A percentile compares a stretch with the other conserved stretches of the same genome.
phyloP scores from a whole-genome alignment of 768 basidiomycete species.

The Mycena indigotica region DNA sequence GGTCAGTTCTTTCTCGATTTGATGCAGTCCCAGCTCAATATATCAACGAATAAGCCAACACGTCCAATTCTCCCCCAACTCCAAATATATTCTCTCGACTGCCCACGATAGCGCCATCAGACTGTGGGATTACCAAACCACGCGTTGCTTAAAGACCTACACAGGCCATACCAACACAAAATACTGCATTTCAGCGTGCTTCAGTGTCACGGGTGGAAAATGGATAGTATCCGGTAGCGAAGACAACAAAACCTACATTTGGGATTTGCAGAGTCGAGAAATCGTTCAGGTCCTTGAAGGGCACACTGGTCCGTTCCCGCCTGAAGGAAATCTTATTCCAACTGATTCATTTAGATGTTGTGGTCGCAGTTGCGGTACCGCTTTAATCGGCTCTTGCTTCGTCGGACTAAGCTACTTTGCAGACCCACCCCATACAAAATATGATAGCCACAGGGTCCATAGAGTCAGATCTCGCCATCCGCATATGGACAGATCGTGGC shows the following conservation, averaged over 20 bases:
- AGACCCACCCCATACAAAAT: conserved; percentile 56
- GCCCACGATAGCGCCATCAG: conserved; percentile 93
- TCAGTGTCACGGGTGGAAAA: conserved; percentile 81
- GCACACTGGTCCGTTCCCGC: conserved; percentile 55
- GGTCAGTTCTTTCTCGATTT: conserved; percentile 43
- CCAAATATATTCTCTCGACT: conserved; percentile 90
- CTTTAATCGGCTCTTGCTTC: conserved; percentile 11
- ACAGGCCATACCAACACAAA: conserved; percentile 79
- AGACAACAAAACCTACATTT: conserved; percentile 85
- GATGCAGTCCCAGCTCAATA: background rate
- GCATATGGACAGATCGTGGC: conserved; percentile 76
- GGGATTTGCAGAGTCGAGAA: conserved; percentile 89
- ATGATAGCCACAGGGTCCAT: conserved; percentile 89
- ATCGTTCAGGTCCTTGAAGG: conserved; percentile 79
- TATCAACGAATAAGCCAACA: conserved; percentile 60
- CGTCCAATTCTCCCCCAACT: conserved; percentile 94
- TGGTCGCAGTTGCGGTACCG: conserved; percentile 78
- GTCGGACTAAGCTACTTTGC: conserved; percentile 65
- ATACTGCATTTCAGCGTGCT: conserved; percentile 83
- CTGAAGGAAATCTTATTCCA: background rate
- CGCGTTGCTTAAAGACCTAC: conserved; percentile 89
- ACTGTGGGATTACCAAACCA: conserved; percentile 93
- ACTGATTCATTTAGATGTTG: conserved; percentile 52
- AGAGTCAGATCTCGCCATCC: conserved; percentile 78
- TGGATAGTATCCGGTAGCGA: conserved; percentile 94